Base-by-base conservation (phyloP, 768 basidiomycete genomes). In the Panaeolus cyanescens region DNA sequence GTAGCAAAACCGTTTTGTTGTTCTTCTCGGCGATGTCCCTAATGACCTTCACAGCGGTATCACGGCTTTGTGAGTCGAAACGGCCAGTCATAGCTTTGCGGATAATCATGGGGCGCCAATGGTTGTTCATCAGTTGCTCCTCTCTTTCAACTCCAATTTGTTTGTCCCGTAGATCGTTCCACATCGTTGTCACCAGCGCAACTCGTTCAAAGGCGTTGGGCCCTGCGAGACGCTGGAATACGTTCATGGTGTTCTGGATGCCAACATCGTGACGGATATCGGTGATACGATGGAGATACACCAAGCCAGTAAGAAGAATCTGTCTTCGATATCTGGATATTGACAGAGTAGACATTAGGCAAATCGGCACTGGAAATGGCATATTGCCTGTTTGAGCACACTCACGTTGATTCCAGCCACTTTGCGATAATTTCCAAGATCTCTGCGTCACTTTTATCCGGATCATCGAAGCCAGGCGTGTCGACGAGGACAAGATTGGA, bases 381-480 rank as follows among this genome's bases (percentile, higher is more conserved):
- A n/a, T n/a, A n/a, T n/a, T n/a, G n/a, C n/a, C 22, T 42, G 19
- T 22, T 34, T 15, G 7, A 30, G n/a, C 40, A 31, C 32, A 60
- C 76, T 62, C 62, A 79, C 77, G 73, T 66, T 15, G 67, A 66
- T 4, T 73, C 67, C 37, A 80, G 68, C 60, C 74, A 78, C 50
- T 78, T 60, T 0, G 84, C 80, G 22, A 85, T 85, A 76, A 83
- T 78, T 53, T 75, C 78, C 40, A 85, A 68, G n/a, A 85, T 71
- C 12, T 81, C 80, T 0, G 79, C 75, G 56, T 85, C 84, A 42
- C 75, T 80, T 54, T 73, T 75, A 2, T 69, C 74, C 2, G 83
- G 81, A 65, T 86, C 84, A 61, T 85, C 85, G 59, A 86, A 87
- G 4, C 86, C 86, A 0, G 86, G 85, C 0, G 86, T 87, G 63